These are phyloP conservation scores for Citrullus mucosospermus DNA, from an alignment of 306 rosid genomes.

Conservation along the genomic window DNA sequence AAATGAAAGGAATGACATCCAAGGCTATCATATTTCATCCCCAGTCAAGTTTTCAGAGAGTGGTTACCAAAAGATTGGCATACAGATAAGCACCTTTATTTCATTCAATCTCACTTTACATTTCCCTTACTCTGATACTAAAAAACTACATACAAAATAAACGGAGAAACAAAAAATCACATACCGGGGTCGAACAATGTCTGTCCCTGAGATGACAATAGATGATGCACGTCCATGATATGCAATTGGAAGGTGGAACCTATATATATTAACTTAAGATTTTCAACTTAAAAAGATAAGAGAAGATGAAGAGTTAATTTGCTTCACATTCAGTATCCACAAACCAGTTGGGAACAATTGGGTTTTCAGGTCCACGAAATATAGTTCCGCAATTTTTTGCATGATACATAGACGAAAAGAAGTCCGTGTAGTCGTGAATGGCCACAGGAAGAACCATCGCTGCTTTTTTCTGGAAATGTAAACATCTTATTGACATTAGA, in stretches of 20 bases:
- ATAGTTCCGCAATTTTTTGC: slow-evolving; percentile 80
- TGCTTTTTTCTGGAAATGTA: slow-evolving; percentile 41
- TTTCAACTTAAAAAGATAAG: not conserved
- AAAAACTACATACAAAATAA: not conserved
- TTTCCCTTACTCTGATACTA: not conserved
- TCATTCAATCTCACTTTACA: not conserved
- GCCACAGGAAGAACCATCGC: slow-evolving; percentile 75
- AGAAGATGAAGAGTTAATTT: not conserved
- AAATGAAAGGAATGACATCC: not conserved
- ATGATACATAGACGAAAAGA: slow-evolving; percentile 69
- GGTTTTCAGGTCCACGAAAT: slow-evolving; percentile 63
- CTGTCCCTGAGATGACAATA: slow-evolving; percentile 80
- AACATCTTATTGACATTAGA: slow-evolving; percentile 7
- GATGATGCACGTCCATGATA: slow-evolving; percentile 97
- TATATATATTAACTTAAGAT: not conserved
- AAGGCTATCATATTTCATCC: not conserved
- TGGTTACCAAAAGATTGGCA: not conserved
- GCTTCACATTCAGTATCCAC: not conserved
- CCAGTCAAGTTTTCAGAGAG: not conserved
- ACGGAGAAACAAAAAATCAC: slow-evolving; percentile 1
- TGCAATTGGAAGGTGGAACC: slow-evolving; percentile 90
- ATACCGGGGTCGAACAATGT: slow-evolving; percentile 76
- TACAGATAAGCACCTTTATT: not conserved
- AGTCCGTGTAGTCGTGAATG: slow-evolving; percentile 82
- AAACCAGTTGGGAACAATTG: slow-evolving; percentile 61